Evolutionary conservation across 2,329 filamentous ascomycete species (phyloP), one percentile per base, ranked within the genome.

Genomic region (Akanthomyces uredinophilus): DNA sequence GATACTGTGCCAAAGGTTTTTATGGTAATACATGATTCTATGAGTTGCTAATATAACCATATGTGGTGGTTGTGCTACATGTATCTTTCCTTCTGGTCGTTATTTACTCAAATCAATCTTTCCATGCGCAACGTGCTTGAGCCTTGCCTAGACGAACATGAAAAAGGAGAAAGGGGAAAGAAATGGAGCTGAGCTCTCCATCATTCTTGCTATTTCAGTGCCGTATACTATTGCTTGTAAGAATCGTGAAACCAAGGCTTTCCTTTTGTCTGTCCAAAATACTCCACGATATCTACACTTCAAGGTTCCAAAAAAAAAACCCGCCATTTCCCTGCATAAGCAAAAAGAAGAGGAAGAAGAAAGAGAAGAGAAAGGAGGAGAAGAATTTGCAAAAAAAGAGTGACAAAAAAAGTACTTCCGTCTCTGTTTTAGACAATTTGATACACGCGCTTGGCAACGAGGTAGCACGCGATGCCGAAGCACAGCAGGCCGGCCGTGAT

Each of bases 361-460:
- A n/a, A n/a, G n/a, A n/a, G n/a, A n/a, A n/a, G n/a, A 7, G 13
- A 11, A 5, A 32, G 29, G 29, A 8, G 29, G 29, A 32, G 29
- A 32, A 32, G 29, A 32, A 32, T 32, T 32, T n/a, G n/a, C n/a
- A n/a, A n/a, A n/a, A n/a, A n/a, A n/a, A n/a, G n/a, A n/a, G n/a
- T n/a, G n/a, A n/a, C n/a, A n/a, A 11, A 5, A 50, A 6, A 49
- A 1, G 10, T 7, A 5, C 13, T 16, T 41, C 29, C 29, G 14
- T 39, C 32, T 6, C 35, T 20, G 18, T 58, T 18, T 55, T 73
- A 92, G 43, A 92, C 89, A 75, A 94, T 92, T 49, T 87, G 85
- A 73, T 93, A 94, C 43, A 94, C 87, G 67, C 89, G 84, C 81
- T 95, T 96, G 20, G 92, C 92, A 66, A 93, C 87, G 71, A 87